Base-by-base conservation (phyloP, 148 eudicot genomes). In the Agrostemma githago region DNA sequence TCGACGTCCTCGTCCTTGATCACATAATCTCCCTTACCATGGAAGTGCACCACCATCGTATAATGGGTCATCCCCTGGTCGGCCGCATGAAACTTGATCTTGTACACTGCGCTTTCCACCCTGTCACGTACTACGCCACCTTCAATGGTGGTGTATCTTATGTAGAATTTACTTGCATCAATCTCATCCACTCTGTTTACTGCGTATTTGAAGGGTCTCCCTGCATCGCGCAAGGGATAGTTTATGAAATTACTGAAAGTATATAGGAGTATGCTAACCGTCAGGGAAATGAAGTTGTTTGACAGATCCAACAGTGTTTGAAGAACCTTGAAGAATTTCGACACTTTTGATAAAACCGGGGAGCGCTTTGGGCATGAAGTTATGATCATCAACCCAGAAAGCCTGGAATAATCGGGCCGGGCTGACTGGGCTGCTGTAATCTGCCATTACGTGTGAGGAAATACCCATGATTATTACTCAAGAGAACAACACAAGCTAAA, bases 321-420 rank as follows among this genome's bases (percentile, higher is more conserved):
- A 65, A 61, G 58, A 72, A 48, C 80, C 76, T 42, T 72, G 20
- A 41, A 78, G 66, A 73, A 66, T 66, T 17, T 72, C 76, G 3
- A 78, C 14, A 61, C 71, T 71, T 17, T 78, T 58, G 19, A 78
- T 60, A 9, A 78, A 62, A 1, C 61, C 77, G 14, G 77, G 82
- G 20, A 72, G 15, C 16, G 76, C 72, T 70, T 82, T 82, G 7
- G 85, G 82, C 44, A 79, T 15, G 66, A 79, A 74, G 58, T 62
- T 79, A 65, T 82, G 79, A 68, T 72, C 72, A 65, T 82, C 82
- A 53, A 72, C 21, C 54, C 72, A 17, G 7, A 75, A 44, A 44
- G 84, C 84, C 65, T 82, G 70, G 71, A 78, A 82, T 43, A 72
- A 17, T 70, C 84, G 38, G 2, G 73, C 19, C 3, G 77, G 58